Evolutionary conservation across 2,329 filamentous ascomycete species (phyloP).

Genomic region (Phaeosphaeriaceae sp.): DNA sequence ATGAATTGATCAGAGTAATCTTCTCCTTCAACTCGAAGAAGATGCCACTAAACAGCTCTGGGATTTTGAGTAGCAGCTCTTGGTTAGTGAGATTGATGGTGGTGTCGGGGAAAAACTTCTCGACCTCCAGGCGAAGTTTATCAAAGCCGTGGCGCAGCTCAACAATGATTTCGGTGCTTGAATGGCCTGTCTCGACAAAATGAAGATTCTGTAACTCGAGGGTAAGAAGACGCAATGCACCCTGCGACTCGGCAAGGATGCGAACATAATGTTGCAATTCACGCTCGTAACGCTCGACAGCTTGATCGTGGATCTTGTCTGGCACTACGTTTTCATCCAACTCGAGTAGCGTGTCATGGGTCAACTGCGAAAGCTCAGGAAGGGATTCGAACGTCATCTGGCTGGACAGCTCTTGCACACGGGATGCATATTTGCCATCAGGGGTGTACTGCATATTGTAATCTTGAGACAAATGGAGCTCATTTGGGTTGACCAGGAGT

Average conservation of each 20-base stretch:
- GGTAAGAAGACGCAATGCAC: constrained; percentile 50
- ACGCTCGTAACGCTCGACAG: constrained; percentile 45
- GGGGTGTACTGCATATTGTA: constrained; percentile 33
- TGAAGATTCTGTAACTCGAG: constrained; percentile 54
- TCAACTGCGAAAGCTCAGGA: constrained; percentile 30
- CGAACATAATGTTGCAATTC: constrained; percentile 49
- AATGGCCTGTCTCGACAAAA: constrained; percentile 44
- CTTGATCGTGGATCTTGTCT: constrained; percentile 44
- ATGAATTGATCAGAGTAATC: constrained; percentile 31
- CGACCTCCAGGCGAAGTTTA: constrained; percentile 48
- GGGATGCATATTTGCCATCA: constrained; percentile 37
- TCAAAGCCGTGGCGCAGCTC: constrained; percentile 53
- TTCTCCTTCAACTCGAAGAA: constrained; percentile 42
- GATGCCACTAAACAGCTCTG: constrained; percentile 48
- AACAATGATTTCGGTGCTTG: constrained; percentile 43
- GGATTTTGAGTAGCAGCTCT: constrained; percentile 48
- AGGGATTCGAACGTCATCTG: constrained; percentile 40
- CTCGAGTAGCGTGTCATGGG: constrained; percentile 33
- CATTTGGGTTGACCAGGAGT: constrained; percentile 42
- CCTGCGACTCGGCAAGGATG: constrained; percentile 49
- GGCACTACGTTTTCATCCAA: constrained; percentile 24
- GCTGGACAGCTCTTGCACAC: constrained; percentile 35
- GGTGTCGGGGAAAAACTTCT: constrained; percentile 49
- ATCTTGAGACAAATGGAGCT: constrained; percentile 40
- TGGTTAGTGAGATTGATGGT: constrained; percentile 48